Base-by-base conservation (phyloP, 108 stramenopile species). In the Nannochloropsis oceanica region DNA sequence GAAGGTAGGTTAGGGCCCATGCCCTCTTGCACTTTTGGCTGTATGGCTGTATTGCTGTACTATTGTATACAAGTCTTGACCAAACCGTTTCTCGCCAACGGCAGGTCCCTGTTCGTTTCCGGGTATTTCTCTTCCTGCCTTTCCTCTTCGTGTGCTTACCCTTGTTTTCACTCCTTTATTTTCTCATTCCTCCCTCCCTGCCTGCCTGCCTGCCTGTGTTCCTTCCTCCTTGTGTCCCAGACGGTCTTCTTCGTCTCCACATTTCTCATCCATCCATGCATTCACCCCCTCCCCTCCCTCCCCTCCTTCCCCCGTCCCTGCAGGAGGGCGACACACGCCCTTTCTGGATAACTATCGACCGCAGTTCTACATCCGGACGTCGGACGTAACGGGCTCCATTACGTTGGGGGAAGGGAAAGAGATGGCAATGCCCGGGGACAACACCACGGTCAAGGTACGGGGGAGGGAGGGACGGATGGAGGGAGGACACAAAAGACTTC, bases 391-490 rank as follows among this genome's bases (percentile, higher is more conserved):
- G 80, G 99, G 99, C 25, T 91, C 93, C 79, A 87, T 98, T 80
- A 34, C 44, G 44, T 90, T 98, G 79, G 92, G 92, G 80, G 96
- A 96, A 81, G 97, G 95, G 84, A 93, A 92, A 22, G 97, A 98
- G 91, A 98, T 99, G 99, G 94, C 98, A 85, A 96, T 98, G 97
- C 99, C 99, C 25, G 99, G 99, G 27, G 99, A 99, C 91, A 97
- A 98, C 88, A 91, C 95, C 81, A 93, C 96, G 27, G 89, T 99
- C 59, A 93, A 93, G 83, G 94, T 97, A n/a, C 94, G 97, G 82
- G 73, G 84, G 0, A 0, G 0, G 18, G 46, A 13, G 46, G 46
- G 46, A 50, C 14, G 13, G 46, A 50, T 13, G 18, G 46, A 50
- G 13, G 46, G 46, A 50, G n/a, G n/a, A n/a, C n/a, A n/a, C n/a